A percentile compares a stretch with the other conserved stretches of the same genome.
Conservation (phyloP, 2,329 filamentous ascomycete genomes). For the Colletotrichum aenigma region DNA sequence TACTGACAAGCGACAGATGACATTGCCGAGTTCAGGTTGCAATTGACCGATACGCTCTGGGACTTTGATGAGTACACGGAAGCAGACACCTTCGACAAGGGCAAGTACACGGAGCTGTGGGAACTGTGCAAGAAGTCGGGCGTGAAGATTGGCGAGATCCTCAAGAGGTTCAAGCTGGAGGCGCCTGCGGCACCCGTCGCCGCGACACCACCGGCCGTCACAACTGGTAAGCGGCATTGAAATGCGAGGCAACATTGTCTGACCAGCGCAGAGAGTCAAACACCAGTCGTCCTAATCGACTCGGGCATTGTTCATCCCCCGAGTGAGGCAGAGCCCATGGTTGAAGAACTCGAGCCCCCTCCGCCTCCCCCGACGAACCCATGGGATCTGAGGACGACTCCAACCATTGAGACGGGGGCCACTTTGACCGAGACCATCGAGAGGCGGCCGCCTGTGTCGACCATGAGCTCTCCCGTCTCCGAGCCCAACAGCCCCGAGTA, state of each 20-base stretch:
- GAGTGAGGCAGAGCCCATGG: neutral
- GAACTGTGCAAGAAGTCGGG: constrained; percentile 52
- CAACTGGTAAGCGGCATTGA: neutral
- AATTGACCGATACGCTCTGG: constrained; percentile 56
- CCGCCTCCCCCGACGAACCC: constrained; percentile 15
- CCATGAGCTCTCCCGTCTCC: constrained; percentile 8
- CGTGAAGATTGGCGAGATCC: constrained; percentile 51
- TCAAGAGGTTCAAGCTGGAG: constrained; percentile 59
- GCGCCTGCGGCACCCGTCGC: neutral
- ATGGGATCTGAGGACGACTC: constrained; percentile 9
- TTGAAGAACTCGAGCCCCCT: constrained; percentile 15
- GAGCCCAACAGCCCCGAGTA: neutral
- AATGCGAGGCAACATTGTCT: neutral
- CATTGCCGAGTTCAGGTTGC: constrained; percentile 50
- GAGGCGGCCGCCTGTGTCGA: constrained; percentile 10
- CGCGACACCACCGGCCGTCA: neutral
- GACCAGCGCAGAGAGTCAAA: neutral
- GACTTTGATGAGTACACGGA: constrained; percentile 62
- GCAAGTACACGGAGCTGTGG: constrained; percentile 53
- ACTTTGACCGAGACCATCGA: neutral
- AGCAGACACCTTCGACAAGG: constrained; percentile 52
- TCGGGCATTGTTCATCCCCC: neutral
- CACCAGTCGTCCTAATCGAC: neutral
- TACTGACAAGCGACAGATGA: constrained; percentile 40
- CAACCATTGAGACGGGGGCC: neutral